Conservation (phyloP, 305 asterid genomes). For the Ajuga reptans region DNA sequence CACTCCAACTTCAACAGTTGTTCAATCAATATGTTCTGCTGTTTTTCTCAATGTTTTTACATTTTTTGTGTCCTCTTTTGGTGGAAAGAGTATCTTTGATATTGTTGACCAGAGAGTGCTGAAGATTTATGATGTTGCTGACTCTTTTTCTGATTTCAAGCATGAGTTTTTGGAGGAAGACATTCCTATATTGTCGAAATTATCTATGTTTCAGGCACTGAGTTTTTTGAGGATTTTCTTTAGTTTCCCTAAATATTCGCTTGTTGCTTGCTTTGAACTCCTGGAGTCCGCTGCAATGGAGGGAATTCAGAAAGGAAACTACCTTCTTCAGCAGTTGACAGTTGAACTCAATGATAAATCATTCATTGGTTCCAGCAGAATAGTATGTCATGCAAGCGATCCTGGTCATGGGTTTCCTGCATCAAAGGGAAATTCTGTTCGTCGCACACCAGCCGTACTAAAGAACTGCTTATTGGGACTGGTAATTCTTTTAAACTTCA, state of each 20-base stretch:
- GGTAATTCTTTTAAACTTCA: slow-evolving; percentile 42
- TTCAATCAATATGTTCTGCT: slow-evolving; percentile 52
- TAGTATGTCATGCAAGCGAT: slow-evolving; percentile 33
- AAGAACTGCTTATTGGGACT: slow-evolving; percentile 61
- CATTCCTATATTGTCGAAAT: slow-evolving; percentile 38
- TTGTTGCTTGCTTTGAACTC: slow-evolving; percentile 71
- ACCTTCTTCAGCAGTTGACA: slow-evolving; percentile 64
- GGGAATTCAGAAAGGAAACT: slow-evolving; percentile 49
- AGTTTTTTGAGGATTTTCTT: slow-evolving; percentile 60
- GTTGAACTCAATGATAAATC: slow-evolving; percentile 39
- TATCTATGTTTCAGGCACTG: slow-evolving; percentile 58
- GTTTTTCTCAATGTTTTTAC: slow-evolving; percentile 55
- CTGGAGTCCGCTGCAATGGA: slow-evolving; percentile 42
- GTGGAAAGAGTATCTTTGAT: slow-evolving; percentile 58
- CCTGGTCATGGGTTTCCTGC: slow-evolving; percentile 26
- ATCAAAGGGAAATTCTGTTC: slow-evolving; percentile 29
- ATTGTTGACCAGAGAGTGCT: slow-evolving; percentile 54
- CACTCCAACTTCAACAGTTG: slow-evolving; percentile 49
- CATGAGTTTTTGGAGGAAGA: slow-evolving; percentile 50
- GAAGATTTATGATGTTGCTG: slow-evolving; percentile 43
- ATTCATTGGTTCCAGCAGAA: slow-evolving; percentile 25
- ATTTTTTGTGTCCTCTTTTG: slow-evolving; percentile 62
- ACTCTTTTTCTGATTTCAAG: slow-evolving; percentile 41
- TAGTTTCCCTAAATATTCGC: slow-evolving; percentile 54
- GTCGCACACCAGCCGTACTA: slow-evolving; percentile 19